Percentiles rank a stretch among this genome's conserved stretches.
phyloP scores from a whole-genome alignment of 106 monocot genomes.

The Allium sativum region DNA sequence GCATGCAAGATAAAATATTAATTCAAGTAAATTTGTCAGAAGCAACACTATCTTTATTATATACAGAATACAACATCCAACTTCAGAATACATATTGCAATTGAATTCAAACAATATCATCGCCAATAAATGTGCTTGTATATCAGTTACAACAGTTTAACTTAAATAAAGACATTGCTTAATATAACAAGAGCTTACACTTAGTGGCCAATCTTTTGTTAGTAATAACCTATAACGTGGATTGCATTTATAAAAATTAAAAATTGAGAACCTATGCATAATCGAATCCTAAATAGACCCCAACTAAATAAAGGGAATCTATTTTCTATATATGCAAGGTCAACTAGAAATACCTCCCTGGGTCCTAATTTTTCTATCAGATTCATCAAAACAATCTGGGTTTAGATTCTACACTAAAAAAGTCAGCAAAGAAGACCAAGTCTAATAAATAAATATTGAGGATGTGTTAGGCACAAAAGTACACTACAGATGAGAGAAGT shows the following conservation, averaged over 20 bases:
- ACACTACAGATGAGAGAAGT: too few relatives aligned
- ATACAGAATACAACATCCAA: too few relatives aligned
- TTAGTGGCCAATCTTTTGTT: not conserved
- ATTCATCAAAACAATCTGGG: too few relatives aligned
- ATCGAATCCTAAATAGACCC: slow-evolving; percentile 9
- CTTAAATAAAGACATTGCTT: slow-evolving; percentile 4
- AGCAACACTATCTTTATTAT: too few relatives aligned
- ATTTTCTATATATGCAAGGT: slow-evolving; percentile 4
- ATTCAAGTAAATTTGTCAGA: too few relatives aligned
- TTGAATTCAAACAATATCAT: not conserved
- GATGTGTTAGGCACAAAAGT: too few relatives aligned
- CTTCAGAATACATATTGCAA: not conserved
- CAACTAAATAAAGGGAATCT: slow-evolving; percentile 31
- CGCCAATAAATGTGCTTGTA: not conserved
- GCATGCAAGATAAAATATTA: too few relatives aligned
- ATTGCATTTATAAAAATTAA: not conserved
- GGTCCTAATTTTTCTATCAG: too few relatives aligned
- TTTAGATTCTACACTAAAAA: too few relatives aligned
- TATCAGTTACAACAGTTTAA: not conserved
- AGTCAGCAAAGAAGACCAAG: too few relatives aligned
- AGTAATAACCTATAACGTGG: slow-evolving; percentile 5
- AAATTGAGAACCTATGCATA: slow-evolving; percentile 1
- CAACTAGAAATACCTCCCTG: too few relatives aligned
- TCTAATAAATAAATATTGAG: too few relatives aligned
- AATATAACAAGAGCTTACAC: not conserved